A percentile compares a stretch with the other conserved stretches of the same genome.
Evolutionary conservation across 139 green algal genomes (phyloP).

Genomic region (Chlamydomonas eustigma): DNA sequence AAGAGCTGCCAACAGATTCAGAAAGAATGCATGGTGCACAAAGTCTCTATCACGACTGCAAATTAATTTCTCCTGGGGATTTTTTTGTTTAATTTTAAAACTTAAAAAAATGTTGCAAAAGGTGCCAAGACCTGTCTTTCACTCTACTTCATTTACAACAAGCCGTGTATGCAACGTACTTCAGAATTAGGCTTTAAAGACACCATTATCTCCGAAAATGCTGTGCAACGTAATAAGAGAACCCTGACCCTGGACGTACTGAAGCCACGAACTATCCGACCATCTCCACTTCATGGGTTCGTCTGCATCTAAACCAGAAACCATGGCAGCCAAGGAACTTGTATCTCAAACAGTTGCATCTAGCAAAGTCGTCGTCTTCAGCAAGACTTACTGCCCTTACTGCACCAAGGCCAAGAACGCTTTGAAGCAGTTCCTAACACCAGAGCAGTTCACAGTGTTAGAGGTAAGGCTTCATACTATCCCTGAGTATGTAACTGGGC

Average conservation of each 20-base stretch:
- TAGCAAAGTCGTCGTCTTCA: slow-evolving; percentile 34
- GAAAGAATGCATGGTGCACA: slow-evolving; percentile 89
- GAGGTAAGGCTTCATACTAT: slow-evolving; percentile 30
- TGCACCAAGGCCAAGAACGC: slow-evolving; percentile 49
- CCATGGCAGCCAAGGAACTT: slow-evolving; percentile 8
- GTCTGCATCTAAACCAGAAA: neutral
- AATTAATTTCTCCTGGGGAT: no score
- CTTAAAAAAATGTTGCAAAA: no score
- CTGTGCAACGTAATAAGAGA: neutral
- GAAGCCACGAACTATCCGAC: neutral
- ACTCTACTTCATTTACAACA: no score
- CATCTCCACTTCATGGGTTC: neutral
- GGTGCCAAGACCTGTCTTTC: no score
- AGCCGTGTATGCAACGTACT: no score
- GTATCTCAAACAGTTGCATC: slow-evolving; percentile 1
- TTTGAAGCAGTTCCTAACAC: slow-evolving; percentile 29
- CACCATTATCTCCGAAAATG: no score
- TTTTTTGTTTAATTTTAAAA: no score
- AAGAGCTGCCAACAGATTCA: slow-evolving; percentile 89
- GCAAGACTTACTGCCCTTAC: slow-evolving; percentile 43
- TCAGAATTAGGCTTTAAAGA: no score
- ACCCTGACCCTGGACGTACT: neutral
- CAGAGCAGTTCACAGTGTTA: slow-evolving; percentile 26
- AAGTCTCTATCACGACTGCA: no score
- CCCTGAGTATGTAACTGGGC: neutral